A percentile compares a stretch with the other conserved stretches of the same genome.
Evolutionary conservation across 1,284 basidiomycete species (phyloP).

Genomic region (Puccinia coronata): DNA sequence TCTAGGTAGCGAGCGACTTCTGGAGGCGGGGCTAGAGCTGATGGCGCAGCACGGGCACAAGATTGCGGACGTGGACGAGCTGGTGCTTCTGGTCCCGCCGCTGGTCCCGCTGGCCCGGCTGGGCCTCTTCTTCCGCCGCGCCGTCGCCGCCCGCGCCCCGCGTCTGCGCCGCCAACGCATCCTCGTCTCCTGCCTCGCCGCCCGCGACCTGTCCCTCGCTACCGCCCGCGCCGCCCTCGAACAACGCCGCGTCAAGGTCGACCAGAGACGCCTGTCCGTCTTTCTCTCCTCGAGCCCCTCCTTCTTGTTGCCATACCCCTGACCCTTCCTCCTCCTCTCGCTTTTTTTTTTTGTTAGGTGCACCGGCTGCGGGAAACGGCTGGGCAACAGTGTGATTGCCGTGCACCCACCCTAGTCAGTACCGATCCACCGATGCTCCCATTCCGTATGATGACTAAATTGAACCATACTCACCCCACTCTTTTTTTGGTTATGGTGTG

Average conservation of each 20-base stretch:
- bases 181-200: conserved; percentile 69
- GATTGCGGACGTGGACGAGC: conserved; percentile 71
- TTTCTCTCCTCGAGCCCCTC: conserved; percentile 1
- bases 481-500: too few species aligned
- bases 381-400: conserved; percentile 91
- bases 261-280: conserved; percentile 81
- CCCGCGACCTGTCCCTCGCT: conserved; percentile 72
- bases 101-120: conserved; percentile 79
- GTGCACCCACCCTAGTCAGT: conserved; percentile 72
- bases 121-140: conserved; percentile 73
- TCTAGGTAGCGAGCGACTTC: not conserved
- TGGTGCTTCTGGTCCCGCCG: conserved; percentile 81
- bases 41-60: conserved; percentile 79
- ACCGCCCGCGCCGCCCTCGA: conserved; percentile 73
- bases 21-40: conserved; percentile 70
- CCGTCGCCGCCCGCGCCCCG: conserved; percentile 65
- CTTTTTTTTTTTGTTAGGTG: conserved; percentile 67
- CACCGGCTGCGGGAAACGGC: conserved; percentile 88
- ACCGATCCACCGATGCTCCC: too few species aligned
- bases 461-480: not conserved
- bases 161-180: conserved; percentile 69
- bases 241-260: conserved; percentile 79
- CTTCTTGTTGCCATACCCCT: conserved; percentile 19
- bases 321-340: not conserved
- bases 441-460: too few species aligned